Conservation (phyloP, 2,329 filamentous ascomycete species). For the Chrysoporthe puriensis region DNA sequence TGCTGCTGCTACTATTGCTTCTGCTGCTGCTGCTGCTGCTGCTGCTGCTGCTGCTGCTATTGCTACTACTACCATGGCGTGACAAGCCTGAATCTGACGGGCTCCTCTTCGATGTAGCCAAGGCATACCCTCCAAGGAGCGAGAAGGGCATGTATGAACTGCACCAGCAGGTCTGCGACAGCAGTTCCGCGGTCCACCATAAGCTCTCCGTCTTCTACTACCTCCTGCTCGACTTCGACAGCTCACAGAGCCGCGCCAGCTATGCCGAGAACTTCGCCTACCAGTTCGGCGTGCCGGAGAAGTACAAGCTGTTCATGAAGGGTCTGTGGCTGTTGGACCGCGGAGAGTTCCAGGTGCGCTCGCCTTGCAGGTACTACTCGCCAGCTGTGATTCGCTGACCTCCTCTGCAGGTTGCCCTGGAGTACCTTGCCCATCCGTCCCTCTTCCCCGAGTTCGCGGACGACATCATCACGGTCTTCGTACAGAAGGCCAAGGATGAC, state of each 20-base stretch:
- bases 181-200: slow-evolving; percentile 69
- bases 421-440: slow-evolving; percentile 78
- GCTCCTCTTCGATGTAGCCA: slow-evolving; percentile 46
- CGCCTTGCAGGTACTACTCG: background rate
- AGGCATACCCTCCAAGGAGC: slow-evolving; percentile 74
- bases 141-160: slow-evolving; percentile 70
- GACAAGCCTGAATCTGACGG: slow-evolving; percentile 4
- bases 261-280: slow-evolving; percentile 61
- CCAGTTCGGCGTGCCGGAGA: slow-evolving; percentile 68
- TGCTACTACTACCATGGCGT: too few species aligned
- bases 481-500: slow-evolving; percentile 59
- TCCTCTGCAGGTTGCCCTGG: slow-evolving; percentile 61
- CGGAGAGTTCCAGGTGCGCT: slow-evolving; percentile 64
- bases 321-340: slow-evolving; percentile 82
- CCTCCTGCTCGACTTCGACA: slow-evolving; percentile 75
- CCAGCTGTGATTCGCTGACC: background rate
- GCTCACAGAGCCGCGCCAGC: slow-evolving; percentile 46
- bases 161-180: slow-evolving; percentile 70
- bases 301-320: slow-evolving; percentile 80
- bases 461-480: slow-evolving; percentile 74
- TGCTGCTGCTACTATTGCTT: background rate
- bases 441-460: slow-evolving; percentile 81
- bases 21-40: background rate
- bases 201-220: slow-evolving; percentile 86
- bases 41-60: too few species aligned